Evolutionary conservation across 306 rosid genomes (phyloP).

Genomic region (Begonia peltatifolia): DNA sequence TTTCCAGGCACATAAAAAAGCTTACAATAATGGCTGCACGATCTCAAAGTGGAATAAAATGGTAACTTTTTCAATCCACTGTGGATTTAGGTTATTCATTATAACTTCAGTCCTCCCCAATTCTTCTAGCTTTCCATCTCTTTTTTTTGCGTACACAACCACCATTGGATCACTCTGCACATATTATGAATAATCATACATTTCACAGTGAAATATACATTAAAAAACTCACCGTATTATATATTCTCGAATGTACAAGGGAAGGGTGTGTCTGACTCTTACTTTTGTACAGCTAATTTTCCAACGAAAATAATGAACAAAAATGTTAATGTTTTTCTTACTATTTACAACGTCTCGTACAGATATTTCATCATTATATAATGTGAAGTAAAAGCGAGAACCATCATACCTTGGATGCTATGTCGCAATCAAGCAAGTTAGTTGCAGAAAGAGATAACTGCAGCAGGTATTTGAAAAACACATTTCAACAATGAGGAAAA

Average conservation of each 20-base stretch:
- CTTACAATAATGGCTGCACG: conserved; percentile 68
- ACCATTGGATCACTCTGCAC: conserved; percentile 78
- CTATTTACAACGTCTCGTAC: background rate
- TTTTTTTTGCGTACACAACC: conserved; percentile 33
- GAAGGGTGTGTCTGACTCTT: too few relatives aligned
- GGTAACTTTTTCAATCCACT: conserved; percentile 57
- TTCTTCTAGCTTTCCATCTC: conserved; percentile 48
- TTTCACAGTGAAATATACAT: background rate
- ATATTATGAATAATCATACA: background rate
- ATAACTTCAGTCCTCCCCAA: conserved; percentile 81
- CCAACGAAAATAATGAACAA: background rate
- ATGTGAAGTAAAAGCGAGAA: background rate
- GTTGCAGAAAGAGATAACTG: conserved; percentile 59
- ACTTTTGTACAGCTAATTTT: too few relatives aligned
- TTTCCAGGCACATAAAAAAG: background rate
- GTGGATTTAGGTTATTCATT: conserved; percentile 50
- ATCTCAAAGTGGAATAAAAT: conserved; percentile 67
- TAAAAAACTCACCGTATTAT: too few relatives aligned
- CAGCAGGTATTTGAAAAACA: conserved; percentile 16
- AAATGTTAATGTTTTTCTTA: background rate
- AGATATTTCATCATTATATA: background rate
- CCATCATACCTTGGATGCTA: conserved; percentile 18
- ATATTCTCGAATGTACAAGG: too few relatives aligned
- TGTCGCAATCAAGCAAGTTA: conserved; percentile 50
- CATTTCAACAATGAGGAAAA: conserved; percentile 7